A percentile compares a stretch with the other conserved stretches of the same genome.
These are phyloP conservation scores for Kwoniella bestiolae DNA, from an alignment of 768 basidiomycete genomes.

Conservation along the genomic window DNA sequence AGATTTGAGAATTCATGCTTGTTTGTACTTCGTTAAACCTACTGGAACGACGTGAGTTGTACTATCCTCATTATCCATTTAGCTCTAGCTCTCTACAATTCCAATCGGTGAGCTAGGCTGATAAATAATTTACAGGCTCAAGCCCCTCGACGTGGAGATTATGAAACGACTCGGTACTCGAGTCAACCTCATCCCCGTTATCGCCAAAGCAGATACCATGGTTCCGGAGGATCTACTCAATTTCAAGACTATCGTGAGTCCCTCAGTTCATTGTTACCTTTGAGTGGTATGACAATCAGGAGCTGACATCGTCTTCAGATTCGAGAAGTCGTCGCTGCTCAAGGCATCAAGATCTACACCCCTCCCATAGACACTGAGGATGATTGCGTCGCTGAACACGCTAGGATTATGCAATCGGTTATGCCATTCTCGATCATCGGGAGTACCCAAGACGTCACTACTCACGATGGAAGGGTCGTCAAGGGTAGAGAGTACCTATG, in stretches of 20 bases:
- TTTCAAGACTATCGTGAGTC: slow-evolving; percentile 91
- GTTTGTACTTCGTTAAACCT: slow-evolving; percentile 93
- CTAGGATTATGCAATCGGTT: slow-evolving; percentile 76
- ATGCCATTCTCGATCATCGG: slow-evolving; percentile 99
- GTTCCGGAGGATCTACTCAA: slow-evolving; percentile 86
- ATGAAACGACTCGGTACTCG: slow-evolving; percentile 99
- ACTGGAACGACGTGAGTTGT: slow-evolving; percentile 88
- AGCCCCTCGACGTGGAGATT: slow-evolving; percentile 97
- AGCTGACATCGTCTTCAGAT: slow-evolving; percentile 62
- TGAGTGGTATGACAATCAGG: background rate
- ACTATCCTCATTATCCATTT: background rate
- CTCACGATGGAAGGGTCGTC: slow-evolving; percentile 84
- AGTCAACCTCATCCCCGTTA: slow-evolving; percentile 95
- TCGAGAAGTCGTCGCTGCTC: slow-evolving; percentile 85
- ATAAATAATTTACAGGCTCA: slow-evolving; percentile 65
- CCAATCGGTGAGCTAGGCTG: background rate
- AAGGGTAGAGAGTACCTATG: slow-evolving; percentile 98
- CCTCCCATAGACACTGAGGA: slow-evolving; percentile 90
- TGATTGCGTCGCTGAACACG: slow-evolving; percentile 83
- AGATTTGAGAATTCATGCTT: slow-evolving; percentile 93
- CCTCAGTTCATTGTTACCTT: no score
- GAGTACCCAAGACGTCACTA: slow-evolving; percentile 90
- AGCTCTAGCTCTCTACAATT: background rate
- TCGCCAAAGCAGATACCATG: slow-evolving; percentile 96
- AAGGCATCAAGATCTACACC: slow-evolving; percentile 92